phyloP scores from a whole-genome alignment of 2,329 filamentous ascomycete genomes.

The Arthroderma uncinatum region DNA sequence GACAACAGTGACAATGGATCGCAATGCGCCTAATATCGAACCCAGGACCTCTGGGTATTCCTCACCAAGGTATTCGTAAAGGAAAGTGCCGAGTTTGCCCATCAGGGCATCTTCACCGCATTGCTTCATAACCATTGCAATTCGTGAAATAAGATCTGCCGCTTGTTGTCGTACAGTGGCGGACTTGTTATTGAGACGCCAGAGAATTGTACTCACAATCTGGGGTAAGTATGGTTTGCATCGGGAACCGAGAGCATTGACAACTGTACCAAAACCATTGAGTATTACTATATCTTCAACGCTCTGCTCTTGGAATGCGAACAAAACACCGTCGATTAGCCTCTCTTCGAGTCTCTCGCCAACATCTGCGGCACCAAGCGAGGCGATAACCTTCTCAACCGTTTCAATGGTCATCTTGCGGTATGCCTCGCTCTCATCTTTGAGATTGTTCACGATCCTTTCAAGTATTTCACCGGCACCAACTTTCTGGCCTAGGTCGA shows the following conservation, averaged over 20 bases:
- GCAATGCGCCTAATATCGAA: slow-evolving; percentile 86
- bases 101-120: slow-evolving; percentile 93
- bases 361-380: slow-evolving; percentile 86
- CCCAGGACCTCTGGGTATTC: slow-evolving; percentile 97
- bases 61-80: slow-evolving; percentile 97
- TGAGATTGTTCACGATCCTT: slow-evolving; percentile 85
- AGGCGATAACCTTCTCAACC: slow-evolving; percentile 89
- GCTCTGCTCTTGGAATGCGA: slow-evolving; percentile 95
- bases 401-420: slow-evolving; percentile 99
- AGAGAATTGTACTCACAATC: slow-evolving; percentile 92
- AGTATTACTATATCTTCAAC: slow-evolving; percentile 93
- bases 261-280: slow-evolving; percentile 94
- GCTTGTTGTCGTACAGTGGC: slow-evolving; percentile 94
- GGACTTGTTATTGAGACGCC: slow-evolving; percentile 95
- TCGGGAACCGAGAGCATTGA: slow-evolving; percentile 83
- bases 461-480: slow-evolving; percentile 91
- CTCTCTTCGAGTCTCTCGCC: slow-evolving; percentile 85
- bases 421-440: slow-evolving; percentile 96
- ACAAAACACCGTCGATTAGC: slow-evolving; percentile 86
- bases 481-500: slow-evolving; percentile 96
- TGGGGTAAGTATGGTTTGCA: slow-evolving; percentile 96
- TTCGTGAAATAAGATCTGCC: slow-evolving; percentile 88
- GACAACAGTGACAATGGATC: slow-evolving; percentile 94
- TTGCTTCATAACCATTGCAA: slow-evolving; percentile 98
- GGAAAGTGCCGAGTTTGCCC: slow-evolving; percentile 84